These are phyloP conservation scores for Cystofilobasidium bisporidii DNA, from an alignment of 768 basidiomycete genomes.

Conservation along the genomic window DNA sequence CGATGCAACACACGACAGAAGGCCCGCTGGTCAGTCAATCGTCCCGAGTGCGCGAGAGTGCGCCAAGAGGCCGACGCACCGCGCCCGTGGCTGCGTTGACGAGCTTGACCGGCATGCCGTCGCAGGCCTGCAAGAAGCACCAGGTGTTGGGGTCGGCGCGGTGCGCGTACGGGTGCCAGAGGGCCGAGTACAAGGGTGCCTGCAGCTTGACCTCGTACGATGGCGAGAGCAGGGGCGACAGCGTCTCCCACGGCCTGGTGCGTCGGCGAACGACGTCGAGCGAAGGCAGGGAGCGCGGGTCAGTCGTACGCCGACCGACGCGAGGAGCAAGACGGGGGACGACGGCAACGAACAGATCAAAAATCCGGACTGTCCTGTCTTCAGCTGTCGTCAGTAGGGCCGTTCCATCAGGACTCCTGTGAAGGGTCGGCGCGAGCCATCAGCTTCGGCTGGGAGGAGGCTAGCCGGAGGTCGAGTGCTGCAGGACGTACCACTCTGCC, in stretches of 20 bases:
- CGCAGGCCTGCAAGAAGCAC: conserved; percentile 73
- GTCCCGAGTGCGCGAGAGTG: neutral
- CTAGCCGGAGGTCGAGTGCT: neutral
- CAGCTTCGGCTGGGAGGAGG: neutral
- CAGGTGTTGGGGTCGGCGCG: conserved; percentile 52
- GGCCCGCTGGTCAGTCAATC: no score
- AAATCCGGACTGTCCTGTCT: conserved; percentile 54
- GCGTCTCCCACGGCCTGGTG: conserved; percentile 19
- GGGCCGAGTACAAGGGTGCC: conserved; percentile 63
- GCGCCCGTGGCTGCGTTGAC: conserved; percentile 68
- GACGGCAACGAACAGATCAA: conserved; percentile 42
- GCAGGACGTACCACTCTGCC: conserved; percentile 48
- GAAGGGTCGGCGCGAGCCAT: conserved; percentile 8
- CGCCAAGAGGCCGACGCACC: conserved; percentile 41
- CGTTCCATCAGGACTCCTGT: conserved; percentile 68
- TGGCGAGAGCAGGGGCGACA: conserved; percentile 16
- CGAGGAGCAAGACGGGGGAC: neutral
- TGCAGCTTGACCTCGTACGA: conserved; percentile 47
- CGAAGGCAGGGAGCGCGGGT: no score
- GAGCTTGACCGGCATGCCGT: conserved; percentile 75
- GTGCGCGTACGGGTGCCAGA: conserved; percentile 77
- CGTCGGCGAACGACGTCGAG: neutral
- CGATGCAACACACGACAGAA: no score
- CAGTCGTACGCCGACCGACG: neutral
- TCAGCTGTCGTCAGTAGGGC: conserved; percentile 61